phyloP scores from a whole-genome alignment of 1,139 yeast species.

The Wickerhamomyces sp. region DNA sequence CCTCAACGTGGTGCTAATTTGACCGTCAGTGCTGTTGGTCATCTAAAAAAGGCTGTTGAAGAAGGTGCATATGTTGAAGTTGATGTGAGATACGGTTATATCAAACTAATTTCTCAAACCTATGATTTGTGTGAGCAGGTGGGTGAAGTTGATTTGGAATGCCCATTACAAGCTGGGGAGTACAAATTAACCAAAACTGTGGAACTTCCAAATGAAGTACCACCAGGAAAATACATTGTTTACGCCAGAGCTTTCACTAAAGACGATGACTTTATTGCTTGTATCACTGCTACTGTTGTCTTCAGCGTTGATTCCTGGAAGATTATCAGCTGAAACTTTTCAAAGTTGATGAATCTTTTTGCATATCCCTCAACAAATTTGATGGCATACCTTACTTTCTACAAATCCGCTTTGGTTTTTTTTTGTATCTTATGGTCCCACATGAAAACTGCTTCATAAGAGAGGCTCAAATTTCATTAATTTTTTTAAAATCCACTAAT shows the following conservation, averaged over 20 bases:
- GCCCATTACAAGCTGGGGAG: conserved; percentile 73
- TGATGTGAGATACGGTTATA: conserved; percentile 88
- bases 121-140: conserved; percentile 88
- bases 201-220: conserved; percentile 87
- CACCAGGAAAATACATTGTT: conserved; percentile 88
- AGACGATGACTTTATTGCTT: conserved; percentile 76
- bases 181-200: conserved; percentile 65
- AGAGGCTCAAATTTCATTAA: no score
- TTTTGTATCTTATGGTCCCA: no score
- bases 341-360: neutral
- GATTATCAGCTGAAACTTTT: conserved; percentile 11
- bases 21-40: conserved; percentile 73
- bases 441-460: no score
- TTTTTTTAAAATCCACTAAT: no score
- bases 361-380: conserved; percentile 3
- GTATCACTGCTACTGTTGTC: conserved; percentile 75
- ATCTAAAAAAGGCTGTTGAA: conserved; percentile 45
- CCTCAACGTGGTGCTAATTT: conserved; percentile 78
- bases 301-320: conserved; percentile 38
- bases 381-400: neutral
- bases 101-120: conserved; percentile 77
- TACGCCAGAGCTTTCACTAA: conserved; percentile 84
- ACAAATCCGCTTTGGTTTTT: no score
- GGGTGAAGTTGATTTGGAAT: conserved; percentile 70
- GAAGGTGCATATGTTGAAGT: conserved; percentile 94